These are phyloP conservation scores for Ophiognomonia clavigignenti-juglandacearum DNA, from an alignment of 2,329 filamentous ascomycete species.

Conservation along the genomic window DNA sequence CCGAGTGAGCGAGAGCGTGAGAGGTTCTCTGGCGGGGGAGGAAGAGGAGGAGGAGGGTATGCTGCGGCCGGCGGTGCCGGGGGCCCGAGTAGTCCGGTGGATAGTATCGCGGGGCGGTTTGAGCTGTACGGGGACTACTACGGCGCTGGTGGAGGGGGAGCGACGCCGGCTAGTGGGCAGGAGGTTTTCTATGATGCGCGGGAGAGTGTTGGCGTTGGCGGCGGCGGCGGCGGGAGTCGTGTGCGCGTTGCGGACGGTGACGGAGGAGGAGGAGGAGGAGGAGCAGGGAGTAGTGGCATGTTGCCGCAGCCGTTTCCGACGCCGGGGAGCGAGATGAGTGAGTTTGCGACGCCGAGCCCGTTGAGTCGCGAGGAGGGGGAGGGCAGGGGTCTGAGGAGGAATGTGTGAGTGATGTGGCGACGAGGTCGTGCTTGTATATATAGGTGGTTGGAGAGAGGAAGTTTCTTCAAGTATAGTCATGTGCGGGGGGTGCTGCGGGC, in stretches of 20 bases:
- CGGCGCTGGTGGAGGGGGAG: too few relatives aligned
- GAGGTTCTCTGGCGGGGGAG: too few relatives aligned
- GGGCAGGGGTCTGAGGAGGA: background rate
- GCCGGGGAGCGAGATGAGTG: conserved; percentile 13
- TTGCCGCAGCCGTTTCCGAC: conserved; percentile 10
- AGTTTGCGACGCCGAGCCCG: conserved; percentile 12
- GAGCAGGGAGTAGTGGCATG: background rate
- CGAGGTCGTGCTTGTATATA: too few relatives aligned
- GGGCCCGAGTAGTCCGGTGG: conserved; percentile 15
- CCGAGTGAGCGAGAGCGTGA: too few relatives aligned
- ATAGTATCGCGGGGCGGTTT: conserved; percentile 29
- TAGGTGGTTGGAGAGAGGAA: too few relatives aligned
- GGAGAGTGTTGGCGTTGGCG: background rate
- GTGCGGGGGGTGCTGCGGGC: too few relatives aligned
- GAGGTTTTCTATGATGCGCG: background rate
- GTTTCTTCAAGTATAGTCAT: too few relatives aligned
- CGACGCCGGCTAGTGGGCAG: background rate
- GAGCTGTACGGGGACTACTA: conserved; percentile 39
- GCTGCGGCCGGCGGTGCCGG: conserved; percentile 11
- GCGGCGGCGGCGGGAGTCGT: background rate
- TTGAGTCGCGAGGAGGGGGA: conserved; percentile 12
- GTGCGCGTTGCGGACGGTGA: background rate
- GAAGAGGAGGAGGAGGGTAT: too few relatives aligned
- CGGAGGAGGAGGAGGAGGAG: too few relatives aligned
- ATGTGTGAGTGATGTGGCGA: background rate